Evolutionary conservation across 352 stramenopile genomes (phyloP).

Genomic region (Globisporangium echinulatum): DNA sequence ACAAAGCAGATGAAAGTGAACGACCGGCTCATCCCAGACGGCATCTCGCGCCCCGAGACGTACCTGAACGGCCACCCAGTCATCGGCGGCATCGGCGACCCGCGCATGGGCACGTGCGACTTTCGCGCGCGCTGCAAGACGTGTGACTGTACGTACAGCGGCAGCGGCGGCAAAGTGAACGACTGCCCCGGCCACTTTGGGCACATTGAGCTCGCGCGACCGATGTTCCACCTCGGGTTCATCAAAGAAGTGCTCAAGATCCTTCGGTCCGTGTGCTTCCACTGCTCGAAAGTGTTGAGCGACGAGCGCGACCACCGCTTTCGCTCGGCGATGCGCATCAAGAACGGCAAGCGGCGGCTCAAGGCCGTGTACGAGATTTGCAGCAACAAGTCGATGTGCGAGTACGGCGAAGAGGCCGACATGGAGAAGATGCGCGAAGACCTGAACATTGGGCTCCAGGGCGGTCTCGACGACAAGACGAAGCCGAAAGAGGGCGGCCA

Average conservation of each 20-base stretch:
- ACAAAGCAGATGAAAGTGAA: slow-evolving; percentile 97
- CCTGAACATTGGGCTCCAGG: slow-evolving; percentile 80
- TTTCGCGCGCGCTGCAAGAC: slow-evolving; percentile 87
- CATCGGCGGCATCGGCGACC: slow-evolving; percentile 97
- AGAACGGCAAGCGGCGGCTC: slow-evolving; percentile 87
- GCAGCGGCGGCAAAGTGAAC: slow-evolving; percentile 91
- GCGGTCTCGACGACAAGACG: slow-evolving; percentile 75
- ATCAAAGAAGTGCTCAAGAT: slow-evolving; percentile 95
- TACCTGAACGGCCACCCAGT: slow-evolving; percentile 93
- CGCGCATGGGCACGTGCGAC: slow-evolving; percentile 94
- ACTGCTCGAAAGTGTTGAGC: slow-evolving; percentile 95
- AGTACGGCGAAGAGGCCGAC: slow-evolving; percentile 78
- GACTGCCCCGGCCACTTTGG: slow-evolving; percentile 99
- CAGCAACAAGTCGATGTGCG: slow-evolving; percentile 85
- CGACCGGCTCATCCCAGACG: slow-evolving; percentile 93
- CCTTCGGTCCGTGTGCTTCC: slow-evolving; percentile 94
- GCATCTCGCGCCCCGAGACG: slow-evolving; percentile 89
- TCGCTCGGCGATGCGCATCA: slow-evolving; percentile 78
- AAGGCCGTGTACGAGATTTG: slow-evolving; percentile 95
- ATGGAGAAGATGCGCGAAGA: slow-evolving; percentile 89
- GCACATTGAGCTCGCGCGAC: slow-evolving; percentile 96
- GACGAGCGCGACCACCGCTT: slow-evolving; percentile 86
- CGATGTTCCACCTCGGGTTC: slow-evolving; percentile 98
- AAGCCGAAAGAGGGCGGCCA: slow-evolving; percentile 78
- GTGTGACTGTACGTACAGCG: slow-evolving; percentile 89